Conservation (phyloP, 306 rosid genomes). For the Lathyrus oleraceus region DNA sequence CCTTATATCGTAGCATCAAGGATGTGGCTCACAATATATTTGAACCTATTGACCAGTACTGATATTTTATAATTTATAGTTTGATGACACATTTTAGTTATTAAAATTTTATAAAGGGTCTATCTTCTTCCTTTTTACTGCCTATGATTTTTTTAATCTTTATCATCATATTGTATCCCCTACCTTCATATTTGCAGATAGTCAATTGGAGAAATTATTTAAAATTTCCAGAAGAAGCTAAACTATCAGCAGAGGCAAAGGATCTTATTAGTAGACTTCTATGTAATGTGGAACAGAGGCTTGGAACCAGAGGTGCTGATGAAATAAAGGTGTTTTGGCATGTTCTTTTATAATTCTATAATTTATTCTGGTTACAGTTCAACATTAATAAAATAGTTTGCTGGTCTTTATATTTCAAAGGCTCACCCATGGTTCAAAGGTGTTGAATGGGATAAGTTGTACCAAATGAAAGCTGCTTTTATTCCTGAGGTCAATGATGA, state of each 20-base stretch:
- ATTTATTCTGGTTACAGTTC: constrained; percentile 34
- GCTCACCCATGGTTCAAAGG: constrained; percentile 96
- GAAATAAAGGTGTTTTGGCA: constrained; percentile 96
- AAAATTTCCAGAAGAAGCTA: constrained; percentile 98
- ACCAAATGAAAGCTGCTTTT: constrained; percentile 95
- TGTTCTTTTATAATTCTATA: constrained; percentile 56
- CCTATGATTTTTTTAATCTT: constrained; percentile 1
- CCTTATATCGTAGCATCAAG: constrained; percentile 2
- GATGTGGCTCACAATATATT: not conserved
- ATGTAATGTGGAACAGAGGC: constrained; percentile 94
- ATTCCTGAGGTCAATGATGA: constrained; percentile 98
- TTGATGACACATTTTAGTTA: not conserved
- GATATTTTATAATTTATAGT: not conserved
- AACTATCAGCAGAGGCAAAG: constrained; percentile 86
- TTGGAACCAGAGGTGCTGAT: constrained; percentile 95
- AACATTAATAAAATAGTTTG: constrained; percentile 40
- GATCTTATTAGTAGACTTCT: constrained; percentile 84
- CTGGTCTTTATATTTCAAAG: constrained; percentile 53
- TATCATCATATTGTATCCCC: constrained; percentile 21
- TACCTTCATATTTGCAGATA: constrained; percentile 63
- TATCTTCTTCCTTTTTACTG: constrained; percentile 2
- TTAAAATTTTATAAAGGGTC: constrained; percentile 1
- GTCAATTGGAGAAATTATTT: constrained; percentile 95
- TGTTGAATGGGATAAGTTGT: constrained; percentile 86
- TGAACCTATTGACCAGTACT: constrained; percentile 13